Base-by-base conservation (phyloP, 805 yeast genomes). In the Starmerella apicola region DNA sequence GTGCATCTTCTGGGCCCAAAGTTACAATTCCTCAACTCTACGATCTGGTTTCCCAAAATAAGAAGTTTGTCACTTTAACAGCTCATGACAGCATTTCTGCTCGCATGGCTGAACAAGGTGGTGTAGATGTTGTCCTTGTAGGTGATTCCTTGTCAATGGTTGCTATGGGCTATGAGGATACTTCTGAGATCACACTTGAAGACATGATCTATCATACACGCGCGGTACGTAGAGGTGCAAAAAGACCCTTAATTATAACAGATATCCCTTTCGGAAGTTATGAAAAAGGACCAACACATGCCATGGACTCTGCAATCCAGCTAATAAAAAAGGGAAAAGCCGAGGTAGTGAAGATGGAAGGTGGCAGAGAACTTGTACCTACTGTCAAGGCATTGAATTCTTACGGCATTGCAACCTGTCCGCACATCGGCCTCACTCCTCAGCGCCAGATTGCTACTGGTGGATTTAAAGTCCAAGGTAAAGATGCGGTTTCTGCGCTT, bases 61-160 rank as follows among this genome's bases (percentile, higher is more conserved):
- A 51, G 2, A 76, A 74, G 12, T 61, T 74, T 25, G 58, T 70
- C 3, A 69, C 69, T n/a, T 63, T 85, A n/a, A 88, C 98, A 0
- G 94, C 95, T 0, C 84, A 88, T 57, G 97, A 88, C 55, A 79
- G 67, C 52, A 74, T 86, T 15, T 77, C 94, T 0, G 91, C 76
- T 1, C 63, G 66, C 23, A 64, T 80, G 51, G 93, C 85, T 0
- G 76, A 78, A 19, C 58, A 66, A 15, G 72, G 86, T 0, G 68
- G 71, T 1, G 67, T 75, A 2, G 96, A 88, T 51, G 67, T 78
- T 42, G 66, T 78, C 5, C 66, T 88, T 2, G 77, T 88, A 3
- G 98, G 98, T 3, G 98, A 88, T 58, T 86, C 96, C 0, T 62
- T 91, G 20, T 84, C 95, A 0, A 88, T 85, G 95, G 86, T 82